A percentile compares a stretch with the other conserved stretches of the same genome.
Conservation (phyloP, 2,329 filamentous ascomycete genomes). For the Keithomyces neogunnii region DNA sequence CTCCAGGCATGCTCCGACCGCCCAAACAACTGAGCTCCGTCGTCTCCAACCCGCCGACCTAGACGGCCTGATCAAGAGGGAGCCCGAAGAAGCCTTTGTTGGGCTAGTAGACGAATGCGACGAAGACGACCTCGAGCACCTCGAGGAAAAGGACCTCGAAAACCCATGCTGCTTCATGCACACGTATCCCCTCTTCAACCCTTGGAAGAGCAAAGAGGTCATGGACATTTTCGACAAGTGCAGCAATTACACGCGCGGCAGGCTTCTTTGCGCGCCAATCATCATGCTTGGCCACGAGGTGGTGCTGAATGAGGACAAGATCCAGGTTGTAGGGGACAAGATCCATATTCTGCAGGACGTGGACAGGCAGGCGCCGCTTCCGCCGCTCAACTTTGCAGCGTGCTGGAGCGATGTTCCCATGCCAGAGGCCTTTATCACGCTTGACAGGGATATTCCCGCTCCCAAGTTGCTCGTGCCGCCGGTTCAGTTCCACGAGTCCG, state of each 20-base stretch:
- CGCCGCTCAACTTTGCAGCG: constrained; percentile 1
- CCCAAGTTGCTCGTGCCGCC: constrained; percentile 1
- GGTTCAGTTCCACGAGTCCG: background rate
- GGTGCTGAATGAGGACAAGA: background rate
- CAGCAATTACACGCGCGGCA: background rate
- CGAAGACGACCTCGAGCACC: background rate
- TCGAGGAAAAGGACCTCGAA: background rate
- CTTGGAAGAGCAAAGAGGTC: background rate
- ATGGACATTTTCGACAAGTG: background rate
- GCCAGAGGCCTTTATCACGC: background rate
- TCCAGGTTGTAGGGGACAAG: background rate
- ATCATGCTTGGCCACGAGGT: background rate
- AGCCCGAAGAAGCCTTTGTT: background rate
- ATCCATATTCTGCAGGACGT: background rate
- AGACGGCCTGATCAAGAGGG: background rate
- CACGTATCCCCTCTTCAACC: background rate
- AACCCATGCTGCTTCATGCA: background rate
- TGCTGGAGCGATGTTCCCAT: background rate
- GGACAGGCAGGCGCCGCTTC: background rate
- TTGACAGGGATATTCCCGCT: background rate
- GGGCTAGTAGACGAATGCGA: background rate
- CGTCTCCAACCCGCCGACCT: background rate
- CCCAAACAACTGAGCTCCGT: background rate
- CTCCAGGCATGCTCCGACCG: background rate
- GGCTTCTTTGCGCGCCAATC: background rate